Conservation (phyloP, 2,329 filamentous ascomycete species). For the Aplosporella prunicola region DNA sequence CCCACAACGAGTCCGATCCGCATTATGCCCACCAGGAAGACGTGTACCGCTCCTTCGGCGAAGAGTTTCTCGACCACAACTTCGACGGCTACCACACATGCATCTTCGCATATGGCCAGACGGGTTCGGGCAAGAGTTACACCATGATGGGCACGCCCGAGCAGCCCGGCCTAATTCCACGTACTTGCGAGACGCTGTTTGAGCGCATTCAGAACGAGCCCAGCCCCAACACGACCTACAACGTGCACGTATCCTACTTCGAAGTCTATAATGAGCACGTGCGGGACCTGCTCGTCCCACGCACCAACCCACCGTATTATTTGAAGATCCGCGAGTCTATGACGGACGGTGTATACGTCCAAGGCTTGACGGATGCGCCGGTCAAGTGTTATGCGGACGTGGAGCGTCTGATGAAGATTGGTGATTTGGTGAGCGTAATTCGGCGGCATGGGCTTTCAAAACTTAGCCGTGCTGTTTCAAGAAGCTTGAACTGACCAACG, state of each 20-base stretch:
- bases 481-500: constrained; percentile 10
- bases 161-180: constrained; percentile 82
- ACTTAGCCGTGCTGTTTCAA: background rate
- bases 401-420: constrained; percentile 79
- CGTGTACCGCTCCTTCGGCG: constrained; percentile 86
- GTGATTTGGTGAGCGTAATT: constrained; percentile 50
- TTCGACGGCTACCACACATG: constrained; percentile 99
- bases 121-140: constrained; percentile 94
- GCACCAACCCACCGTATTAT: constrained; percentile 74
- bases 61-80: constrained; percentile 97
- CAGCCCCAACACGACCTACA: constrained; percentile 87
- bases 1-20: constrained; percentile 65
- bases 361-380: constrained; percentile 87
- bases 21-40: constrained; percentile 91
- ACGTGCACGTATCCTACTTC: constrained; percentile 95
- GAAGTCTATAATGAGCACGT: constrained; percentile 99
- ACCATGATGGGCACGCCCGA: constrained; percentile 90
- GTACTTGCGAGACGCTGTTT: constrained; percentile 93
- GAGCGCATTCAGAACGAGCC: constrained; percentile 80
- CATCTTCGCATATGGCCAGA: constrained; percentile 98
- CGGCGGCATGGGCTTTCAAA: background rate
- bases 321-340: constrained; percentile 96
- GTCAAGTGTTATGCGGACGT: constrained; percentile 83
- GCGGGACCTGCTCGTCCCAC: constrained; percentile 77
- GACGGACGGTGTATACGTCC: constrained; percentile 90